These are phyloP conservation scores for Gossypium davidsonii DNA, from an alignment of 441 rosid species.

Conservation along the genomic window DNA sequence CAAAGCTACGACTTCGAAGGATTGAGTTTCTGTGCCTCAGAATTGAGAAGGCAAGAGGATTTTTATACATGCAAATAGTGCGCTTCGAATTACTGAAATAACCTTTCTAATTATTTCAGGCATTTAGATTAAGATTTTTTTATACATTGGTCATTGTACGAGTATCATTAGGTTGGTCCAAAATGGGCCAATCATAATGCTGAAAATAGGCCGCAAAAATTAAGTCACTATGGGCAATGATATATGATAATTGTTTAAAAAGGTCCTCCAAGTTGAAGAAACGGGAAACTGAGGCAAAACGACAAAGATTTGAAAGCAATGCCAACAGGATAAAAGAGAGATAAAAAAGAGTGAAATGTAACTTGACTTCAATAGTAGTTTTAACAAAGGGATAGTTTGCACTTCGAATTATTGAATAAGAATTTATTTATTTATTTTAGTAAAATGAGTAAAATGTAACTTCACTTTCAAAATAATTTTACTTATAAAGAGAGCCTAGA, in stretches of 20 bases:
- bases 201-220: neutral
- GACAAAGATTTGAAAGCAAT: neutral
- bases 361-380: no score
- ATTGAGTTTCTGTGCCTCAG: slow-evolving; percentile 7
- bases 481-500: neutral
- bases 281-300: neutral
- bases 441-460: no score
- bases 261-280: neutral
- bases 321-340: neutral
- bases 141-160: no score
- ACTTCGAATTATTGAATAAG: no score
- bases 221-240: neutral
- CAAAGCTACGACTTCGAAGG: neutral
- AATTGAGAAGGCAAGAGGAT: neutral
- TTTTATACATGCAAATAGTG: slow-evolving; percentile 9
- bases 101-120: slow-evolving; percentile 20
- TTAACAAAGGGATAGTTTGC: no score
- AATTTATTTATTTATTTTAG: no score
- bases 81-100: slow-evolving; percentile 17
- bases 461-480: no score
- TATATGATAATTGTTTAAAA: neutral
- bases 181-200: neutral
- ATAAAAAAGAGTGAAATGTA: no score
- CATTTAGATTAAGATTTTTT: no score
- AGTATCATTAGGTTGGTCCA: no score